A percentile compares a stretch with the other conserved stretches of the same genome.
phyloP scores from a whole-genome alignment of 2,329 filamentous ascomycete genomes.

The Cladosporium sp. region DNA sequence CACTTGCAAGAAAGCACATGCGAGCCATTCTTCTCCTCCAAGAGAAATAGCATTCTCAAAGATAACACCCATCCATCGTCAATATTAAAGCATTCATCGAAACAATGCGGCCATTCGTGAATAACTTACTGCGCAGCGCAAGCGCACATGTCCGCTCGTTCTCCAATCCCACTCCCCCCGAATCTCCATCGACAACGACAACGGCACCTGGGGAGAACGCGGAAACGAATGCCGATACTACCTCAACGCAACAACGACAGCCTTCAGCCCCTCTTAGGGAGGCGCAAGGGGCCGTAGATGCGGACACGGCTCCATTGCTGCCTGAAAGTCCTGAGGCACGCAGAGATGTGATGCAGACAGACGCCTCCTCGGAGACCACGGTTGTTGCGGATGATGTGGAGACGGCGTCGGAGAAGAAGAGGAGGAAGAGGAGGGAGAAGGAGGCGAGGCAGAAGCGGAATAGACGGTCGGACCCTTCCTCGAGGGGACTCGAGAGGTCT shows the following conservation, averaged over 20 bases:
- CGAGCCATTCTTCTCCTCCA: too few species aligned
- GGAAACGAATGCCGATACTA: not conserved
- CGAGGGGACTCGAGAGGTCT: too few species aligned
- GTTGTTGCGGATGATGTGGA: not conserved
- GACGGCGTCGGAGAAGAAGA: not conserved
- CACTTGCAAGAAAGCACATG: too few species aligned
- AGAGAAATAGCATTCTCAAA: too few species aligned
- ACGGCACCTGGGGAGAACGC: too few species aligned
- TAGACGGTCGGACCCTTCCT: too few species aligned
- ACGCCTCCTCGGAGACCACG: not conserved
- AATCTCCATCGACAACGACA: not conserved
- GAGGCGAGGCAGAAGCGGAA: not conserved
- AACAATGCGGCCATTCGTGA: not conserved
- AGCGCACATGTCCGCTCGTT: not conserved
- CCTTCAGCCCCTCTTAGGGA: not conserved
- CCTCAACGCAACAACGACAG: not conserved
- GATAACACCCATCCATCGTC: not conserved
- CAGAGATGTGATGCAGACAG: not conserved
- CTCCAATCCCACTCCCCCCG: not conserved
- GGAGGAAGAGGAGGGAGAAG: not conserved
- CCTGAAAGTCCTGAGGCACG: not conserved
- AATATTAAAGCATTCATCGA: not conserved
- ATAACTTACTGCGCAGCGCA: not conserved
- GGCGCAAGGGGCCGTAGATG: not conserved
- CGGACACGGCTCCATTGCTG: not conserved